These are phyloP conservation scores for Eucalyptus virginea DNA, from an alignment of 345 rosid genomes.

Conservation along the genomic window DNA sequence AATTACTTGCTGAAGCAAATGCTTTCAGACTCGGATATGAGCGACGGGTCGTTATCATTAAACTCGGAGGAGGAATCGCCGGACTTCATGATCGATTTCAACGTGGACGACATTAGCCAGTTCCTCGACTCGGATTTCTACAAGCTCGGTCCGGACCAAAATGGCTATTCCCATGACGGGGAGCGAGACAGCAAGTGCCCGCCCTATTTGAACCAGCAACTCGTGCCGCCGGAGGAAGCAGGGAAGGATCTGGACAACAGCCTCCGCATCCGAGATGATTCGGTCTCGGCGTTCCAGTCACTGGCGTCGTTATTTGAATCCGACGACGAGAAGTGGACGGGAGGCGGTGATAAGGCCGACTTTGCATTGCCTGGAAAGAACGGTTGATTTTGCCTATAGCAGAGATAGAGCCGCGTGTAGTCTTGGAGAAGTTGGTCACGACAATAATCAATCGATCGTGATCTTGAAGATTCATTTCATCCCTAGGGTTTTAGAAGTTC, in stretches of 20 bases:
- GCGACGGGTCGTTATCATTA: background rate
- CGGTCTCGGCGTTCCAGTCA: background rate
- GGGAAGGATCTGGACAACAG: background rate
- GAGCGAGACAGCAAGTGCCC: background rate
- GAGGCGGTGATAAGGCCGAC: background rate
- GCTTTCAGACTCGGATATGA: background rate
- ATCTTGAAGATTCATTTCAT: background rate
- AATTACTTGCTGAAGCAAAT: background rate
- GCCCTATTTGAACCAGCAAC: background rate
- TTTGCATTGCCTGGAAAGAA: background rate
- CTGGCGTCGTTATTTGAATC: background rate
- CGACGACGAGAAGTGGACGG: background rate
- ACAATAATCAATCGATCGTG: background rate
- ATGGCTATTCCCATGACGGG: background rate
- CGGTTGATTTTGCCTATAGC: background rate
- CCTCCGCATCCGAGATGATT: background rate
- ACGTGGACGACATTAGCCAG: slow-evolving; percentile 15
- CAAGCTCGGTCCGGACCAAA: background rate
- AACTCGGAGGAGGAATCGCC: background rate
- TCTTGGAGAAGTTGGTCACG: background rate
- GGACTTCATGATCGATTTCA: background rate
- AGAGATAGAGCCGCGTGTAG: background rate
- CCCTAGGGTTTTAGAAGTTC: background rate
- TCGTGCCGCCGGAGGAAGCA: background rate
- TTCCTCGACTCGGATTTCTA: slow-evolving; percentile 7